These are phyloP conservation scores for Sistotremastrum niveocremeum DNA, from an alignment of 768 basidiomycete genomes.

Conservation along the genomic window DNA sequence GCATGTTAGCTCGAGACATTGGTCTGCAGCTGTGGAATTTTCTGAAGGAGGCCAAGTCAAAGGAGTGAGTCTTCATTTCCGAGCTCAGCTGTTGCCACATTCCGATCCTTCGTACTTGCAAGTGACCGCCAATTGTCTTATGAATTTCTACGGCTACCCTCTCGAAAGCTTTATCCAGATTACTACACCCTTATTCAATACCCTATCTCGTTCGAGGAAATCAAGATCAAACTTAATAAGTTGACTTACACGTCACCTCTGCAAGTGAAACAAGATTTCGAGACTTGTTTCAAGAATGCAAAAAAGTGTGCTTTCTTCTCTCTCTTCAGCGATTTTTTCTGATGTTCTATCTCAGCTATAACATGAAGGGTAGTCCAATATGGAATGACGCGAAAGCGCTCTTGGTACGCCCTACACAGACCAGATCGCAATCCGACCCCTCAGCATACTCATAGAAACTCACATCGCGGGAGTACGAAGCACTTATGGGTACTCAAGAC, in stretches of 20 bases:
- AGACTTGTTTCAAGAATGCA: slow-evolving; percentile 68
- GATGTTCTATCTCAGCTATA: slow-evolving; percentile 28
- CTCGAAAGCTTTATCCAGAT: slow-evolving; percentile 67
- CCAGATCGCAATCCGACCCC: neutral
- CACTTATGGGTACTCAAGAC: slow-evolving; percentile 29
- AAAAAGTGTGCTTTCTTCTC: slow-evolving; percentile 25
- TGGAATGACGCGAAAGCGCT: slow-evolving; percentile 74
- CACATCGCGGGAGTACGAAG: slow-evolving; percentile 30
- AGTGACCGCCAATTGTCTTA: slow-evolving; percentile 53
- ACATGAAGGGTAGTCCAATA: slow-evolving; percentile 65
- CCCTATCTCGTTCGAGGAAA: slow-evolving; percentile 82
- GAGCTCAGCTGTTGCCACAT: neutral
- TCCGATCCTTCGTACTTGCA: slow-evolving; percentile 6
- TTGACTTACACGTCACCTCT: slow-evolving; percentile 48
- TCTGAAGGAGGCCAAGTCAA: slow-evolving; percentile 9
- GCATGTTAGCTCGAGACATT: neutral
- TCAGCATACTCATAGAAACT: slow-evolving; percentile 27
- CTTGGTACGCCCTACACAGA: slow-evolving; percentile 35
- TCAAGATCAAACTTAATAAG: slow-evolving; percentile 63
- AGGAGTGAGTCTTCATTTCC: slow-evolving; percentile 6
- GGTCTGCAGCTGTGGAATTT: slow-evolving; percentile 9
- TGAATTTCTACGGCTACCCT: slow-evolving; percentile 57
- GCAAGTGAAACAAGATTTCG: slow-evolving; percentile 57
- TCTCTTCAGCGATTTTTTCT: too few species aligned
- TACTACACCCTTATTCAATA: slow-evolving; percentile 71